These are phyloP conservation scores for Amphibolis antarctica DNA, from an alignment of 106 monocot genomes.

Conservation along the genomic window DNA sequence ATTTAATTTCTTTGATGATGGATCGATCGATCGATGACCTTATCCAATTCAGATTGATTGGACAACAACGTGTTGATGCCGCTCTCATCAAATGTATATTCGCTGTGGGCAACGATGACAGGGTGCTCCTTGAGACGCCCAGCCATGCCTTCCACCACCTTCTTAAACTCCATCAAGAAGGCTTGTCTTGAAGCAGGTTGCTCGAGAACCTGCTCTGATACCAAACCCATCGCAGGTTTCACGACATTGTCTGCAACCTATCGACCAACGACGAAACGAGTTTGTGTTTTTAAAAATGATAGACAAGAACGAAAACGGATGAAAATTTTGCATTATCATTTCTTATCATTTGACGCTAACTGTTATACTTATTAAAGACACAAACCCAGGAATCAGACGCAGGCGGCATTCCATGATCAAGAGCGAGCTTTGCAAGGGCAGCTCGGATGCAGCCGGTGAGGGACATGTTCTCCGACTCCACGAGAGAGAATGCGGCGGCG, in stretches of 20 bases:
- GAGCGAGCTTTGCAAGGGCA: slow-evolving; percentile 43
- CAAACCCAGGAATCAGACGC: slow-evolving; percentile 79
- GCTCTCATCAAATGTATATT: slow-evolving; percentile 72
- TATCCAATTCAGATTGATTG: slow-evolving; percentile 72
- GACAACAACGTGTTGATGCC: slow-evolving; percentile 57
- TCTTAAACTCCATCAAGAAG: slow-evolving; percentile 62
- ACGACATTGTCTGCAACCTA: slow-evolving; percentile 62
- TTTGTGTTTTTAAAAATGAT: background rate
- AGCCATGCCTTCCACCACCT: slow-evolving; percentile 26
- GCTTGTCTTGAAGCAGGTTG: slow-evolving; percentile 40
- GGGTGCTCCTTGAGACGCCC: slow-evolving; percentile 46
- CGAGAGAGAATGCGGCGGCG: slow-evolving; percentile 34
- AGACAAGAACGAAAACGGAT: no score
- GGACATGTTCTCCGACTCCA: slow-evolving; percentile 30
- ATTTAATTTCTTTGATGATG: no score
- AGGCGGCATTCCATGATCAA: slow-evolving; percentile 90
- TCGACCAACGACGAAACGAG: background rate
- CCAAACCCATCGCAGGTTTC: slow-evolving; percentile 39
- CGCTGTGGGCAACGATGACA: slow-evolving; percentile 88
- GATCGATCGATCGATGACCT: slow-evolving; percentile 24
- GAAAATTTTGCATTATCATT: no score
- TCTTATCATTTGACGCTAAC: no score
- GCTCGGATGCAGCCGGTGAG: slow-evolving; percentile 33
- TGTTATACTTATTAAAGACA: no score
- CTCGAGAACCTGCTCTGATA: slow-evolving; percentile 28